Evolutionary conservation across 75 land plant species (phyloP).

Genomic region (Selaginella tamariscina): DNA sequence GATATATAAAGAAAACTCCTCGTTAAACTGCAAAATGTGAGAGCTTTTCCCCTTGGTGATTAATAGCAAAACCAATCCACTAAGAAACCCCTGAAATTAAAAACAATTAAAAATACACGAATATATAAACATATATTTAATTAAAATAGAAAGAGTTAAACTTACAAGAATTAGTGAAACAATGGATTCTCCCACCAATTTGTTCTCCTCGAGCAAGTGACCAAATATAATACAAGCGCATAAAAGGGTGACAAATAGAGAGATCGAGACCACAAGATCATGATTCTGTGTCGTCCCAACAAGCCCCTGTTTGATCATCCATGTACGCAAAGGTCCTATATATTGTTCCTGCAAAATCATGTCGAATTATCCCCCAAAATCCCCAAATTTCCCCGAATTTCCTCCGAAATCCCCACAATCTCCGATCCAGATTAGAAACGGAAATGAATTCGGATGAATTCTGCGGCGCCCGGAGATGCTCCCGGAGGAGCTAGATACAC

Average conservation of each 20-base stretch:
- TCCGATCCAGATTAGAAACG: too few species aligned
- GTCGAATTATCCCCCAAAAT: too few species aligned
- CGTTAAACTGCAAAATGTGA: conserved; percentile 8
- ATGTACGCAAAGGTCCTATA: conserved; percentile 3
- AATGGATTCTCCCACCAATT: conserved; percentile 65
- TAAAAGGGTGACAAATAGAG: conserved; percentile 42
- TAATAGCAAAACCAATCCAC: conserved; percentile 19
- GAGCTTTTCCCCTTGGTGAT: conserved; percentile 14
- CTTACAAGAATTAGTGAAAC: conserved; percentile 44
- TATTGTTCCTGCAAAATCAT: too few species aligned
- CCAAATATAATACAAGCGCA: conserved; percentile 60
- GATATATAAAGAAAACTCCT: conserved; percentile 7
- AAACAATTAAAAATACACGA: neutral
- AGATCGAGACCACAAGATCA: conserved; percentile 38
- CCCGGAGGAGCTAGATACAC: too few species aligned
- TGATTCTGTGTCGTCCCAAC: conserved; percentile 20
- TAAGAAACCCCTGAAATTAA: conserved; percentile 14
- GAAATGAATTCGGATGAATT: too few species aligned
- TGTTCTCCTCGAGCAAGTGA: conserved; percentile 47
- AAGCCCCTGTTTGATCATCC: neutral
- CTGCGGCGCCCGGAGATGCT: too few species aligned
- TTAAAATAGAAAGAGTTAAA: neutral
- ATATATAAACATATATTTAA: neutral
- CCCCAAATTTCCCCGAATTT: too few species aligned
- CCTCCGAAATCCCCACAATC: too few species aligned